These are phyloP conservation scores for Ambrosiella xylebori DNA, from an alignment of 2,329 filamentous ascomycete species.

Conservation along the genomic window DNA sequence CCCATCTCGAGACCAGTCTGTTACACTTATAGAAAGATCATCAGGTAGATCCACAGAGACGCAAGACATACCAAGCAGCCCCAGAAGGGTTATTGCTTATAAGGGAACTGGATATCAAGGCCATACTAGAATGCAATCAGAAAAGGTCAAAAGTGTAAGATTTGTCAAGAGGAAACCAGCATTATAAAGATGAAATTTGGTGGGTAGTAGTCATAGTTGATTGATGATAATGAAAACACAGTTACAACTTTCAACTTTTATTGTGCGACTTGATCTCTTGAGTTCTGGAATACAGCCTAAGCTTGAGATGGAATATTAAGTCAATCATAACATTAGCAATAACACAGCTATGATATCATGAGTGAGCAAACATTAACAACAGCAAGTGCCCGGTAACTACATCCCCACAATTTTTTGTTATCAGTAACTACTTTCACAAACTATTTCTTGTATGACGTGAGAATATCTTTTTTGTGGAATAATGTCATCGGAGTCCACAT, in stretches of 20 bases:
- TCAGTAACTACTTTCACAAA: too few relatives aligned
- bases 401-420: too few relatives aligned
- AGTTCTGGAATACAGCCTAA: background rate
- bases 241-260: background rate
- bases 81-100: background rate
- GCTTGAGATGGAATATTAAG: too few relatives aligned
- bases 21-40: background rate
- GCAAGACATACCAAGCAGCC: background rate
- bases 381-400: too few relatives aligned
- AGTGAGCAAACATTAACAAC: too few relatives aligned
- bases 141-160: slow-evolving; percentile 4
- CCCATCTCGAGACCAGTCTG: background rate
- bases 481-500: too few relatives aligned
- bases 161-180: slow-evolving; percentile 2
- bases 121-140: background rate
- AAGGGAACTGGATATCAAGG: background rate
- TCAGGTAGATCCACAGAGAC: background rate
- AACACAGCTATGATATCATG: too few relatives aligned
- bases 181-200: background rate
- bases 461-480: too few relatives aligned
- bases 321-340: too few relatives aligned
- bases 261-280: background rate
- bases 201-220: background rate
- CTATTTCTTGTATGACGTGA: too few relatives aligned
- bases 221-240: background rate